Evolutionary conservation across 2,329 filamentous ascomycete species (phyloP), one percentile per base, ranked within the genome.

Genomic region (Verticillium zaregamsianum): DNA sequence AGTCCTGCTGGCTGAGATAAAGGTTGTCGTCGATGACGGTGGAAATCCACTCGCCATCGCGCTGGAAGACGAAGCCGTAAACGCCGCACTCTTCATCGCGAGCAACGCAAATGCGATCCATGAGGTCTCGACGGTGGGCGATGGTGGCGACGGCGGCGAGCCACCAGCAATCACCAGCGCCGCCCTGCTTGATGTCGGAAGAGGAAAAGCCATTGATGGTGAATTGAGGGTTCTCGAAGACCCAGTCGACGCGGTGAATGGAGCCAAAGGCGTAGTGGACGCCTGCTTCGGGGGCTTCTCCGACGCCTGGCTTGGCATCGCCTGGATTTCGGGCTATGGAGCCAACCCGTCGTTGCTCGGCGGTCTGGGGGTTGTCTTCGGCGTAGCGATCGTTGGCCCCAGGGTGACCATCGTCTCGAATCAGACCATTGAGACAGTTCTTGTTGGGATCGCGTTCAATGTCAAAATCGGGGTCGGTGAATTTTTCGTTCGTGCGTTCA

Each of bases 61-160:
- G 80, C 71, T 88, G 85, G 71, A 91, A 91, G 33, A 91, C 87
- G 66, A 91, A 91, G 3, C 89, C 89, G 67, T 91, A 91, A 1
- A 91, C 88, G 6, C 89, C 89, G 55, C 77, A 90, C 77, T 70
- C 84, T 76, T 91, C 87, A 65, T 92, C 83, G 5, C 84, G 80
- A 7, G 82, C 85, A 45, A 92, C 86, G 65, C 89, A 92, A 8
- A 92, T 80, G 62, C 81, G 82, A 60, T 89, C 81, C 68, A 92
- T 88, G 35, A 91, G 72, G 2, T 83, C 85, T 59, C 82, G 76
- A 65, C 87, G 86, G 66, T 90, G 89, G 12, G 85, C 86, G 66
- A 91, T 83, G 0, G 88, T 89, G 23, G 86, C 87, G 17, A 92
- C 74, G 0, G 87, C 88, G 5, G 89, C 88, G 70, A 92, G 80